Evolutionary conservation across 176 grass and related monocot genomes (phyloP).

Genomic region (Oryza australiensis): DNA sequence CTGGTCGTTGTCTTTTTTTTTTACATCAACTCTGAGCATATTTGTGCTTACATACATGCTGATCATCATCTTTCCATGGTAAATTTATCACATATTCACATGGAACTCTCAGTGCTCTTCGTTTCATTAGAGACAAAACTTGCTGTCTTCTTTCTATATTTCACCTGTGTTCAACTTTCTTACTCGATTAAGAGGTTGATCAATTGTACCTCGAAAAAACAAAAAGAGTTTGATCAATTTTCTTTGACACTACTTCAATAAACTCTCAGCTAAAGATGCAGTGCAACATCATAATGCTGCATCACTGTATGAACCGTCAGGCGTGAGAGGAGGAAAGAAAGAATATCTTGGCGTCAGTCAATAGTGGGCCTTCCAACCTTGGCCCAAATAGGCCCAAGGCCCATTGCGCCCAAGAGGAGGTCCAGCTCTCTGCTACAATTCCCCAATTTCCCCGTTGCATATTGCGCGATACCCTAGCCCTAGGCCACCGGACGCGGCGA

Average conservation of each 20-base stretch:
- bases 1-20: not conserved
- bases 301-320: too few species aligned
- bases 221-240: too few species aligned
- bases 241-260: too few species aligned
- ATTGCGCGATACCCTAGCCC: not conserved
- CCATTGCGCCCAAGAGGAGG: not conserved
- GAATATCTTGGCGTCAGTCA: not conserved
- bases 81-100: not conserved
- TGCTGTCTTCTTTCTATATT: not conserved
- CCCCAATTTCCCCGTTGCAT: not conserved
- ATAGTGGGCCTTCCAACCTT: not conserved
- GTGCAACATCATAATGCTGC: too few species aligned
- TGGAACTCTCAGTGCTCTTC: not conserved
- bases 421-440: not conserved
- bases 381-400: not conserved
- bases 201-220: too few species aligned
- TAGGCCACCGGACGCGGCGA: not conserved
- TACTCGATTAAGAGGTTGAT: not conserved
- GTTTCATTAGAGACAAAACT: not conserved
- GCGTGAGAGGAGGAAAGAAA: too few species aligned
- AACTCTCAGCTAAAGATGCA: too few species aligned
- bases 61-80: not conserved
- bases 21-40: not conserved
- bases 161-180: not conserved
- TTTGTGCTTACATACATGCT: not conserved